Evolutionary conservation across 805 yeast genomes (phyloP).

Genomic region (Ogataea pilisensis): DNA sequence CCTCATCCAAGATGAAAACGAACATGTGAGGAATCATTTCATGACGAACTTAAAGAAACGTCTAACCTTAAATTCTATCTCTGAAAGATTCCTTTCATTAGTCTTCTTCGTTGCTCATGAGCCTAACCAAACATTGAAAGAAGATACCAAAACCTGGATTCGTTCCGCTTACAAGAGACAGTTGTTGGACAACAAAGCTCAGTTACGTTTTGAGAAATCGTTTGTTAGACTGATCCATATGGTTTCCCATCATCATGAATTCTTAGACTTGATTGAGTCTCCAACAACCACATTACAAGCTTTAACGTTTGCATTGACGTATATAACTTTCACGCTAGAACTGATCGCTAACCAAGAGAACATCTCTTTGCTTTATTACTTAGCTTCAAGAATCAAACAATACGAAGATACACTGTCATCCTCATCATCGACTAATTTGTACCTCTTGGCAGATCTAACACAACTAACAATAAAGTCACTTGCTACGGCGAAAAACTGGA

Average conservation of each 20-base stretch:
- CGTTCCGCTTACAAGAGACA: slow-evolving; percentile 48
- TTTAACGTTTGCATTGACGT: slow-evolving; percentile 51
- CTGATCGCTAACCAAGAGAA: slow-evolving; percentile 61
- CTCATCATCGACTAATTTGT: slow-evolving; percentile 37
- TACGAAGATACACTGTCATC: slow-evolving; percentile 52
- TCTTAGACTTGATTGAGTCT: slow-evolving; percentile 35
- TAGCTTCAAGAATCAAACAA: slow-evolving; percentile 76
- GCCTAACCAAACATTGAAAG: slow-evolving; percentile 49
- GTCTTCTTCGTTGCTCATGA: slow-evolving; percentile 76
- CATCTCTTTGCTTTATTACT: slow-evolving; percentile 66
- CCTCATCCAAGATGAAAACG: slow-evolving; percentile 63
- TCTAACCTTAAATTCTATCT: slow-evolving; percentile 47
- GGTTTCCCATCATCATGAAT: slow-evolving; percentile 72
- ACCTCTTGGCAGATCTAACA: slow-evolving; percentile 67
- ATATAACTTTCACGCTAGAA: slow-evolving; percentile 56
- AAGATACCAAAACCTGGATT: slow-evolving; percentile 65
- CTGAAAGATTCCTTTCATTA: slow-evolving; percentile 63
- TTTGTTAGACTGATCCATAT: slow-evolving; percentile 65
- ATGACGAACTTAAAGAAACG: slow-evolving; percentile 46
- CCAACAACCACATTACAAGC: slow-evolving; percentile 35
- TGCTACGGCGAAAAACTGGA: slow-evolving; percentile 61
- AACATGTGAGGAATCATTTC: slow-evolving; percentile 51
- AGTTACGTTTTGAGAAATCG: slow-evolving; percentile 58
- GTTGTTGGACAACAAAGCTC: slow-evolving; percentile 25
- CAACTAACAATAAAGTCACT: slow-evolving; percentile 60